These are phyloP conservation scores for Aeschynomene evenia DNA, from an alignment of 306 rosid genomes.

Conservation along the genomic window DNA sequence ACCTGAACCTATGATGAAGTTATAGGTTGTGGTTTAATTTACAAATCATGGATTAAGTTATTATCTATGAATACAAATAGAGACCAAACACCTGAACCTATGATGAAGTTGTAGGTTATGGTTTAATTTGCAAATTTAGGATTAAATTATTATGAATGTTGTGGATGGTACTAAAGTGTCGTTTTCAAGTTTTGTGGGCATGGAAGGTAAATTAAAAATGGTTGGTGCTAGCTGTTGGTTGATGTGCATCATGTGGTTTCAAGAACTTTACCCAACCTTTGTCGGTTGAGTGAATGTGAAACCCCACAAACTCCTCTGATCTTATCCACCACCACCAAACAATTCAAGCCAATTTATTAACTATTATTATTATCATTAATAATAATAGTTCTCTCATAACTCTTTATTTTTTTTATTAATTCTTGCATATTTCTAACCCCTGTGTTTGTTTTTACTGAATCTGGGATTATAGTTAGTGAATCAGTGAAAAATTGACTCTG, in stretches of 20 bases:
- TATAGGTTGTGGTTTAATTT: constrained; percentile 11
- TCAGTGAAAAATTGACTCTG: too few relatives aligned
- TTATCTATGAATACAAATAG: background rate
- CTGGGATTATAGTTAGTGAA: too few relatives aligned
- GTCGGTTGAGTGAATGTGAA: constrained; percentile 5
- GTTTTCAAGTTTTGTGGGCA: constrained; percentile 28
- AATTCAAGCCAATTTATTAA: background rate
- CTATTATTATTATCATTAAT: background rate
- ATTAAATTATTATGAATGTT: constrained; percentile 12
- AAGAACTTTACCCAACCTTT: constrained; percentile 23
- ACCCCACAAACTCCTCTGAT: constrained; percentile 18
- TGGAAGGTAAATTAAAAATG: constrained; percentile 31
- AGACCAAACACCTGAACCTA: background rate
- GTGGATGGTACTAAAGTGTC: constrained; percentile 30
- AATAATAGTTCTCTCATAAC: too few relatives aligned
- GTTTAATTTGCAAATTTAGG: constrained; percentile 16
- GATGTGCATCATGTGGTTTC: constrained; percentile 27
- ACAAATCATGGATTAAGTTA: constrained; percentile 13
- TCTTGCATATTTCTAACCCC: too few relatives aligned
- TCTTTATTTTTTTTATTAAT: too few relatives aligned
- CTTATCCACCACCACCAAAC: too few relatives aligned
- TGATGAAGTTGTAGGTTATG: constrained; percentile 5
- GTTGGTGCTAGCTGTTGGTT: constrained; percentile 25
- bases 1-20: background rate
- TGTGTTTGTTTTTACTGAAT: too few relatives aligned